Evolutionary conservation across 176 grass and related monocot species (phyloP), one percentile per base, ranked within the genome.

Genomic region (Pontederia crassipes): DNA sequence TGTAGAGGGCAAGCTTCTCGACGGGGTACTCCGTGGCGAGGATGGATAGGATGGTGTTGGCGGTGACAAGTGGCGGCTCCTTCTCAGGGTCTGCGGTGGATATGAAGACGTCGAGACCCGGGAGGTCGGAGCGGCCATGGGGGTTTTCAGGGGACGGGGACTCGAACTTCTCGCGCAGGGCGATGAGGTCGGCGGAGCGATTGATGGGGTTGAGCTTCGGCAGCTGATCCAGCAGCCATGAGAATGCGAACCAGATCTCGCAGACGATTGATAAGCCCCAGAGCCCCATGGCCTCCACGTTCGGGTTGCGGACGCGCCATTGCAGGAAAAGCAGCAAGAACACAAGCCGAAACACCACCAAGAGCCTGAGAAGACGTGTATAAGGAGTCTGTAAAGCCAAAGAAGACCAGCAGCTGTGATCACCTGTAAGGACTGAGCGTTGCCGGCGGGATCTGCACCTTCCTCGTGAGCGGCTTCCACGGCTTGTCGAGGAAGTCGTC

Each of bases 221-320:
- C 13, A 82, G 52, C 48, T 82, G 79, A 46, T 82, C 79, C 40
- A 82, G 67, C 5, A 82, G 48, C 79, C 79, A 82, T 13, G 79
- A 82, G 53, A 82, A 77, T 46, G 79, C 73, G n/a, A 82, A 82
- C 79, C 79, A 82, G 50, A 77, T 53, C 55, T 82, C 79, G 15
- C 73, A 82, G 12, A 82, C 54, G 13, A 82, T 77, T 3, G 79
- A 82, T 67, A 82, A 67, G 1, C 79, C 79, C 79, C 79, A 82
- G 52, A 82, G 57, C 79, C 79, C 76, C 49, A 77, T 11, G 15
- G 79, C 79, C 28, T 82, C 79, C 51, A 27, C 46, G 55, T 82
- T 82, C 1, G 72, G 72, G 51, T 82, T 74, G 28, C 27, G 17
- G 8, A 76, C 54, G 1, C 73, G 73, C 79, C 79, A 82, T 46